A percentile compares a stretch with the other conserved stretches of the same genome.
Evolutionary conservation across 306 rosid genomes (phyloP).

Genomic region (Pachyrhizus erosus): DNA sequence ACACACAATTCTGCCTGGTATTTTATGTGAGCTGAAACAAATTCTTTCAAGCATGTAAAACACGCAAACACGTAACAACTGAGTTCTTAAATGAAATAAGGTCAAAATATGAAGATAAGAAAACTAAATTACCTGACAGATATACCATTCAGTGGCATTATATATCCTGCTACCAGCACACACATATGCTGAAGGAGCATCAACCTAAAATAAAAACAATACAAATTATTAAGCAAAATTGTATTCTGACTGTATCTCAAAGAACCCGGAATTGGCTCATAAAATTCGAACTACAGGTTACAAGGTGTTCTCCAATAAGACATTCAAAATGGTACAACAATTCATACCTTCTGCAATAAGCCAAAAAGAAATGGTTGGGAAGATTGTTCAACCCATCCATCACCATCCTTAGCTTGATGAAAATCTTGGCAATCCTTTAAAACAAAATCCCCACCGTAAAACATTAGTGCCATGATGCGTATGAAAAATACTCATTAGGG

Average conservation of each 20-base stretch:
- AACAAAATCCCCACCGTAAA: constrained; percentile 43
- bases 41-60: constrained; percentile 24
- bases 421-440: constrained; percentile 91
- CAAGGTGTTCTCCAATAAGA: constrained; percentile 11
- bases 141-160: constrained; percentile 96
- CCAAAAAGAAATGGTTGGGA: constrained; percentile 91
- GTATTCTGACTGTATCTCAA: constrained; percentile 8
- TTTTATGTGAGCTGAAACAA: constrained; percentile 28
- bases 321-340: constrained; percentile 18
- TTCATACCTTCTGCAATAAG: constrained; percentile 84
- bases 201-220: constrained; percentile 63
- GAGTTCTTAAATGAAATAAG: background rate
- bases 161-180: constrained; percentile 94
- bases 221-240: constrained; percentile 33
- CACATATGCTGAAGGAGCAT: constrained; percentile 76
- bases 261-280: constrained; percentile 26
- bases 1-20: background rate
- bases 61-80: background rate
- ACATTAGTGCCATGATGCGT: constrained; percentile 28
- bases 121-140: constrained; percentile 79
- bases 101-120: constrained; percentile 9
- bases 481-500: constrained; percentile 13
- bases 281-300: constrained; percentile 12
- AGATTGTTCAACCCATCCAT: constrained; percentile 99
- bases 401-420: constrained; percentile 98